Evolutionary conservation across 1,139 yeast species (phyloP).

Genomic region (Wickerhamomyces sp.): DNA sequence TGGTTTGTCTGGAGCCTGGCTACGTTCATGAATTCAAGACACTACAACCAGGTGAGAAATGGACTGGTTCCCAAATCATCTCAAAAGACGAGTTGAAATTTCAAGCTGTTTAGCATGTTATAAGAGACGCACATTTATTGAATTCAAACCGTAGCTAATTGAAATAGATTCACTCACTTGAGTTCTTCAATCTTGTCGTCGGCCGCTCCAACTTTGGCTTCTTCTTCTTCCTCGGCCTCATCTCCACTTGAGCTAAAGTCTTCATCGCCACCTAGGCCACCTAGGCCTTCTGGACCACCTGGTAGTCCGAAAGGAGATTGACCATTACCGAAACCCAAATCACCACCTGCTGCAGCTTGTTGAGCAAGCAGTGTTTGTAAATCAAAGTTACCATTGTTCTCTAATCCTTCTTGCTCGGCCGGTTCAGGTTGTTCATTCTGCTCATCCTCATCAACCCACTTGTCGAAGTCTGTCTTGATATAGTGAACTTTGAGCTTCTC

Average conservation of each 20-base stretch:
- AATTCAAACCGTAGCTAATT: too few relatives aligned
- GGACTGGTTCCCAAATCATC: conserved; percentile 64
- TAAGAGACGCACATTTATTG: too few relatives aligned
- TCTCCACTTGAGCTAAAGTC: conserved; percentile 28
- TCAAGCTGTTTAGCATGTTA: conserved; percentile 31
- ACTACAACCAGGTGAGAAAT: conserved; percentile 61
- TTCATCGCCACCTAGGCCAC: conserved; percentile 25
- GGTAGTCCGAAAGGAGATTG: too few relatives aligned
- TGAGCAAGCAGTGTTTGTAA: conserved; percentile 24
- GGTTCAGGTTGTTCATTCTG: conserved; percentile 56
- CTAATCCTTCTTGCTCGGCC: conserved; percentile 38
- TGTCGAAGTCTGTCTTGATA: conserved; percentile 92
- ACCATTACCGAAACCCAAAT: conserved; percentile 18
- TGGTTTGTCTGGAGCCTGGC: conserved; percentile 96
- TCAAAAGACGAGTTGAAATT: conserved; percentile 32
- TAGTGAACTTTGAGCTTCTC: conserved; percentile 65
- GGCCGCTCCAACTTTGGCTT: too few relatives aligned
- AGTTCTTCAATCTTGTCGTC: too few relatives aligned
- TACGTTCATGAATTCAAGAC: conserved; percentile 63
- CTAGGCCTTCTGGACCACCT: conserved; percentile 7
- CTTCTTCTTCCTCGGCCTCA: conserved; percentile 10
- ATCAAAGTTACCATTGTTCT: conserved; percentile 4
- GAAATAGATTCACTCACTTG: too few relatives aligned
- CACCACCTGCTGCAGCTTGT: conserved; percentile 22
- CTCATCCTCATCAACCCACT: conserved; percentile 96